Percentiles rank a stretch among this genome's conserved stretches.
Conservation (phyloP, 169 alveolate genomes). For the Plasmodium ovale region DNA sequence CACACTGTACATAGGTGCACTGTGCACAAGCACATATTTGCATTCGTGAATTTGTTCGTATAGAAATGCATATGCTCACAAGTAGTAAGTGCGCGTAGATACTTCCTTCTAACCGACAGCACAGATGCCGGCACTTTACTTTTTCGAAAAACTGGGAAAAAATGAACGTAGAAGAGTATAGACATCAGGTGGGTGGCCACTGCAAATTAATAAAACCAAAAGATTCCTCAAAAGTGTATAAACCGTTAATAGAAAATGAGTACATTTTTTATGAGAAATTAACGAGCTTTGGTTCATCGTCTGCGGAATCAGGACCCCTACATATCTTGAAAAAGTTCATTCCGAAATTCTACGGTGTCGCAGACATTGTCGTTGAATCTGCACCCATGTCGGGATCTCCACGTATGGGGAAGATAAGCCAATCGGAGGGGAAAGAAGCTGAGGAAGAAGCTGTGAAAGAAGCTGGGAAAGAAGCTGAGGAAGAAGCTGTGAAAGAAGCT, state of each 20-base stretch:
- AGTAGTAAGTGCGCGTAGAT: no score
- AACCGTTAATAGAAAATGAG: constrained; percentile 82
- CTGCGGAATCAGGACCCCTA: constrained; percentile 81
- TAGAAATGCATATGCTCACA: no score
- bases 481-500: not conserved
- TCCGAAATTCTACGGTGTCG: constrained; percentile 82
- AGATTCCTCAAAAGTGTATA: constrained; percentile 81
- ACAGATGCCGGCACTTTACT: not conserved
- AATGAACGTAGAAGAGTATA: constrained; percentile 80
- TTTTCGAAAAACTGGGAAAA: constrained; percentile 4
- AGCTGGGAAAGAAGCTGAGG: not conserved
- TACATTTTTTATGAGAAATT: constrained; percentile 79
- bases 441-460: not conserved
- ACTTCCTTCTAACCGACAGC: not conserved
- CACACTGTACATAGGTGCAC: not conserved
- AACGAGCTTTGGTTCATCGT: constrained; percentile 71
- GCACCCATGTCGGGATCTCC: not conserved
- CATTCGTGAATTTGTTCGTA: not conserved
- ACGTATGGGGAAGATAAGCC: not conserved
- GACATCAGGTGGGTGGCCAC: constrained; percentile 87
- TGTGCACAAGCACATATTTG: not conserved
- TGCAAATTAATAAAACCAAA: constrained; percentile 80
- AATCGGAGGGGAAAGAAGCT: no score
- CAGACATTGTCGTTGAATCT: constrained; percentile 74
- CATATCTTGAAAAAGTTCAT: constrained; percentile 80